These are phyloP conservation scores for Lactifluus rugatus DNA, from an alignment of 768 basidiomycete species.

Conservation along the genomic window DNA sequence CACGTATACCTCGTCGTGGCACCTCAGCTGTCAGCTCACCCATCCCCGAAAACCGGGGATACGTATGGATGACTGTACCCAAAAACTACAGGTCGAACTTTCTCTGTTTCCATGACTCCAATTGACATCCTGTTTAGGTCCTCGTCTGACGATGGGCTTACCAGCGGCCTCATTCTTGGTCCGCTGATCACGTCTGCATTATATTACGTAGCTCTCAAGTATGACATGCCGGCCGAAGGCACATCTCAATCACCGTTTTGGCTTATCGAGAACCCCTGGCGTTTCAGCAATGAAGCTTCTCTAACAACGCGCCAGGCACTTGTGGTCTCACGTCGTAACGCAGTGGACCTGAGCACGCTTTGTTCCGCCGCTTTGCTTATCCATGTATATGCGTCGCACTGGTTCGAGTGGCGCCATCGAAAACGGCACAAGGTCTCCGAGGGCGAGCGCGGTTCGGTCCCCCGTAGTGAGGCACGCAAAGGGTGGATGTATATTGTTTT, in stretches of 20 bases:
- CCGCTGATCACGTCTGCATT: slow-evolving; percentile 70
- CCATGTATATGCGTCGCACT: slow-evolving; percentile 72
- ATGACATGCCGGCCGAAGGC: slow-evolving; percentile 22
- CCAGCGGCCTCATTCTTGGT: slow-evolving; percentile 75
- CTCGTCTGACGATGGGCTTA: slow-evolving; percentile 74
- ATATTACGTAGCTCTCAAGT: slow-evolving; percentile 41
- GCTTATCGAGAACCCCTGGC: slow-evolving; percentile 67
- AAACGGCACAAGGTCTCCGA: slow-evolving; percentile 38
- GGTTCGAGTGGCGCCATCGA: slow-evolving; percentile 50
- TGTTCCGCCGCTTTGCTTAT: slow-evolving; percentile 71
- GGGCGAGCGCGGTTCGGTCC: slow-evolving; percentile 67
- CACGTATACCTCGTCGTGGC: slow-evolving; percentile 37
- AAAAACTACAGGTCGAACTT: slow-evolving; percentile 65
- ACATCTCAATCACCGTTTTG: slow-evolving; percentile 47
- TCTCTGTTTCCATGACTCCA: not conserved
- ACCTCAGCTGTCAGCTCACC: slow-evolving; percentile 20
- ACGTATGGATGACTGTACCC: slow-evolving; percentile 85
- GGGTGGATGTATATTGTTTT: slow-evolving; percentile 58
- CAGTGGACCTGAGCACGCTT: slow-evolving; percentile 71
- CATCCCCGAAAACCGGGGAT: slow-evolving; percentile 49
- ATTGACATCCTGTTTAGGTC: slow-evolving; percentile 37
- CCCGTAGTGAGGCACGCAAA: slow-evolving; percentile 58
- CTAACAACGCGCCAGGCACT: slow-evolving; percentile 45
- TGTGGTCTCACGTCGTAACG: slow-evolving; percentile 58
- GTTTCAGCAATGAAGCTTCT: slow-evolving; percentile 36